A percentile compares a stretch with the other conserved stretches of the same genome.
Evolutionary conservation across 2,329 filamentous ascomycete species (phyloP).

Genomic region (Trichoderma koningiopsis): DNA sequence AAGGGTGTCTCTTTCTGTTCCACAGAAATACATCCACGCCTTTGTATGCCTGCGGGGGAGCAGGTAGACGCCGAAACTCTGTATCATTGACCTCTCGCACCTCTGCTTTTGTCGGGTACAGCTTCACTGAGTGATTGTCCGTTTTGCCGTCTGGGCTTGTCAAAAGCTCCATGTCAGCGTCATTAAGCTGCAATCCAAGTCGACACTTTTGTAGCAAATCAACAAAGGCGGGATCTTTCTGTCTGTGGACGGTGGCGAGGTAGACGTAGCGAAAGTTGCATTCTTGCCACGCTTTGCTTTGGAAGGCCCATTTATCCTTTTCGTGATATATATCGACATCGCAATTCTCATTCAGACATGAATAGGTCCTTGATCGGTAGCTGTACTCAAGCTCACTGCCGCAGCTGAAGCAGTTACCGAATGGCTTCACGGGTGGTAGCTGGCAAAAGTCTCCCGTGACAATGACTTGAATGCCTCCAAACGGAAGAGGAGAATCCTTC

Average conservation of each 20-base stretch:
- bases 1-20: not conserved
- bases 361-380: constrained; percentile 24
- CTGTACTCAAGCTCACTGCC: constrained; percentile 15
- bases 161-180: not conserved
- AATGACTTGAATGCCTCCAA: constrained; percentile 35
- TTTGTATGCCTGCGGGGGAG: not conserved
- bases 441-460: constrained; percentile 57
- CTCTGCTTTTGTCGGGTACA: constrained; percentile 39
- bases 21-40: constrained; percentile 6
- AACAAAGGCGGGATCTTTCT: constrained; percentile 38
- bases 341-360: not conserved
- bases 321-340: constrained; percentile 33
- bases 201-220: not conserved
- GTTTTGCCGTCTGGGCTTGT: not conserved
- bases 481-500: constrained; percentile 24
- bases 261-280: constrained; percentile 57
- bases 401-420: constrained; percentile 36
- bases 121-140: not conserved
- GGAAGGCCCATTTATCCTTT: constrained; percentile 63
- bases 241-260: constrained; percentile 58
- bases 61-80: not conserved
- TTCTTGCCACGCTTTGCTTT: constrained; percentile 55
- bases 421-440: constrained; percentile 61
- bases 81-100: constrained; percentile 9
- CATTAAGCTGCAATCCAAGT: not conserved